Percentiles rank a stretch among this genome's conserved stretches.
Conservation (phyloP, 148 eudicot genomes). For the Fagopyrum esculentum region DNA sequence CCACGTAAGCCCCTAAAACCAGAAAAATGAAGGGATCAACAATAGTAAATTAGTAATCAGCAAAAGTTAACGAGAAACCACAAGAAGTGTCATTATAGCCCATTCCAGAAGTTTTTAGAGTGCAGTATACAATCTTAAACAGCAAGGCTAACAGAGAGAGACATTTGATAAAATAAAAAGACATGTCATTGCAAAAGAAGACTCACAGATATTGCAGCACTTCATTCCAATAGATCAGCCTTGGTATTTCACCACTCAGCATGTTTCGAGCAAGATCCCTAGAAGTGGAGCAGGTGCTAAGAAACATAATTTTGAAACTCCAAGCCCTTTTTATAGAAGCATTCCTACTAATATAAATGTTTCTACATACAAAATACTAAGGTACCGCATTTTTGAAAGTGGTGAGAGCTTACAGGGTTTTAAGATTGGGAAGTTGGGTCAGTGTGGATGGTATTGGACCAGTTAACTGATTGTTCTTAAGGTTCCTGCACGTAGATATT, state of each 20-base stretch:
- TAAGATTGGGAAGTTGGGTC: conserved; percentile 60
- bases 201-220: conserved; percentile 65
- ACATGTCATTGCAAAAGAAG: not conserved
- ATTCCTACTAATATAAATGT: not conserved
- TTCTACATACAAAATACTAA: not conserved
- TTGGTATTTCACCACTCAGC: conserved; percentile 60
- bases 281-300: not conserved
- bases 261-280: conserved; percentile 67
- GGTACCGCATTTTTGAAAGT: not conserved
- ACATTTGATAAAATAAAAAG: too few relatives aligned
- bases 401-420: conserved; percentile 43
- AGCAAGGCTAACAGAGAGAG: not conserved
- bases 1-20: conserved; percentile 47
- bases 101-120: not conserved
- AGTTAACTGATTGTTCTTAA: conserved; percentile 54
- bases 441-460: conserved; percentile 71
- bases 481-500: conserved; percentile 28
- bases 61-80: not conserved
- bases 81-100: not conserved
- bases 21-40: conserved; percentile 2
- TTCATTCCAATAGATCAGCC: conserved; percentile 74
- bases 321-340: not conserved
- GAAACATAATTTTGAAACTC: not conserved
- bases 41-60: not conserved
- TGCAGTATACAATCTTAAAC: not conserved